Conservation (phyloP, 1,139 yeast genomes). For the Yamadazyma diospyri region DNA sequence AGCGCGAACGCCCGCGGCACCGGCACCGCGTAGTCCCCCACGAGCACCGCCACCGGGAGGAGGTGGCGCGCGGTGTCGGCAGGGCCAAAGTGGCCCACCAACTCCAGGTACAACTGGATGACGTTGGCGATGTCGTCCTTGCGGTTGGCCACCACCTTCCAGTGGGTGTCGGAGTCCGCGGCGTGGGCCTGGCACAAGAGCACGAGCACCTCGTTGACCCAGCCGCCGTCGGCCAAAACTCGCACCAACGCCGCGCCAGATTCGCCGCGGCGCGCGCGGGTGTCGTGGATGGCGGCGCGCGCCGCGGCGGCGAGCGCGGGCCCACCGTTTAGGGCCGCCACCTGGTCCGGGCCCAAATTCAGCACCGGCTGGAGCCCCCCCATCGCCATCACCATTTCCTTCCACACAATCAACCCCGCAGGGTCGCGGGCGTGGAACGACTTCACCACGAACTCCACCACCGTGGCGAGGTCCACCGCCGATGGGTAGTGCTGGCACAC, state of each 20-base stretch:
- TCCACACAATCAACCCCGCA: constrained; percentile 64
- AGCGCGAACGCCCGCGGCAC: constrained; percentile 73
- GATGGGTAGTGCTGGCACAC: constrained; percentile 51
- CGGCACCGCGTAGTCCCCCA: constrained; percentile 48
- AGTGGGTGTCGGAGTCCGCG: constrained; percentile 46
- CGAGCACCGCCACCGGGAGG: constrained; percentile 45
- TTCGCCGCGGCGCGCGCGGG: constrained; percentile 41
- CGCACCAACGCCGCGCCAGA: constrained; percentile 55
- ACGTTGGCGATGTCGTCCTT: constrained; percentile 70
- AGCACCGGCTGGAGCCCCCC: constrained; percentile 75
- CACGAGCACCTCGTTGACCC: constrained; percentile 62
- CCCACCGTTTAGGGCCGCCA: constrained; percentile 68
- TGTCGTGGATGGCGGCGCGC: constrained; percentile 60
- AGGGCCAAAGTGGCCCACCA: constrained; percentile 48
- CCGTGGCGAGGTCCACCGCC: constrained; percentile 49
- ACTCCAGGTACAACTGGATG: constrained; percentile 59
- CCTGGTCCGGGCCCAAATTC: constrained; percentile 63
- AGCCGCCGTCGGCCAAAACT: constrained; percentile 42
- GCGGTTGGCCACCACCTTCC: constrained; percentile 68
- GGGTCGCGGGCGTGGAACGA: constrained; percentile 61
- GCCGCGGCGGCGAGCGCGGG: constrained; percentile 53
- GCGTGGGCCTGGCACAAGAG: constrained; percentile 54
- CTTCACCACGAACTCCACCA: constrained; percentile 60
- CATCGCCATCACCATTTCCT: constrained; percentile 69
- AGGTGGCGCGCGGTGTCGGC: constrained; percentile 28